Conservation (phyloP, 176 grass and related monocot species). For the Echinochloa phyllopogon region DNA sequence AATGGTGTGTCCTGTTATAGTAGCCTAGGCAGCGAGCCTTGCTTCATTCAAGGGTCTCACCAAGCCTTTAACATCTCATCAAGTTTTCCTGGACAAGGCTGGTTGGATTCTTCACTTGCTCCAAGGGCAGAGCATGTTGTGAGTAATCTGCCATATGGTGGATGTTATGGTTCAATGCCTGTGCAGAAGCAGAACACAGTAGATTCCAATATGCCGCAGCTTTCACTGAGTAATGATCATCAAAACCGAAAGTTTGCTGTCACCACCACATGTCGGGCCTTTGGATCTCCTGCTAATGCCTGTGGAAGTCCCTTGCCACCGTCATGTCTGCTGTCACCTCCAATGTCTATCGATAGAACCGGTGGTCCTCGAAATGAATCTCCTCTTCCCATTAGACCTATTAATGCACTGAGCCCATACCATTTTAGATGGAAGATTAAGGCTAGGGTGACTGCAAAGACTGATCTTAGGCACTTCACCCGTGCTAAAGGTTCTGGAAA, state of each 20-base stretch:
- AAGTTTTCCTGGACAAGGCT: not conserved
- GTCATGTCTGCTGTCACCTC: conserved; percentile 56
- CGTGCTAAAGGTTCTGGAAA: conserved; percentile 61
- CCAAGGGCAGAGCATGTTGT: not conserved
- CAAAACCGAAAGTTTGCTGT: conserved; percentile 60
- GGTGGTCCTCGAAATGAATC: conserved; percentile 63
- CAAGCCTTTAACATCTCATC: not conserved
- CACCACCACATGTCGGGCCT: conserved; percentile 31
- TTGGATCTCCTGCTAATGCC: conserved; percentile 49
- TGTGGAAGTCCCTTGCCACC: conserved; percentile 41
- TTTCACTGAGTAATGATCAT: conserved; percentile 37
- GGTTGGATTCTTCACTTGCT: not conserved
- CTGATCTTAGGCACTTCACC: conserved; percentile 56
- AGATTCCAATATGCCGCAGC: conserved; percentile 33
- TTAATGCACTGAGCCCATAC: conserved; percentile 73
- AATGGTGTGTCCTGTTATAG: not conserved
- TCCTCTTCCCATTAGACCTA: conserved; percentile 45
- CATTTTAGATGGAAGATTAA: conserved; percentile 75
- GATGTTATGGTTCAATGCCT: not conserved
- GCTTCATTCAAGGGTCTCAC: not conserved
- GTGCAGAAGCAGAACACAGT: not conserved
- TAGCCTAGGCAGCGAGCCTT: not conserved
- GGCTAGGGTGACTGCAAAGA: conserved; percentile 73
- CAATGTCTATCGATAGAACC: conserved; percentile 59
- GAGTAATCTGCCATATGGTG: not conserved